Base-by-base conservation (phyloP, 305 asterid genomes). In the Fraxinus platypoda region DNA sequence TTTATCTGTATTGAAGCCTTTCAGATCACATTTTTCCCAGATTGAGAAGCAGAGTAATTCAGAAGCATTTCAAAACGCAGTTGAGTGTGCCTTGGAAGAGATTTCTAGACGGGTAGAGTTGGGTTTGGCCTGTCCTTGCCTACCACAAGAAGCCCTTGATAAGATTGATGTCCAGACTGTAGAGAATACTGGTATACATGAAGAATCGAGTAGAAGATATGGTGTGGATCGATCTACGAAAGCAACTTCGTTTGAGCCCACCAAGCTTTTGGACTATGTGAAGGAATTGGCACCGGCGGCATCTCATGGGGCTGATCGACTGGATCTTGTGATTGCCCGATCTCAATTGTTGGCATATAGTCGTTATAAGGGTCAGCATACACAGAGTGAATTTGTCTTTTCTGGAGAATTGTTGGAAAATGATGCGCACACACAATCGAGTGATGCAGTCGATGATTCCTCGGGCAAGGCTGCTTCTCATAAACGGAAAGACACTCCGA, bases 121-220 rank as follows among this genome's bases (percentile, higher is more conserved):
- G 77, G 98, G 99, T 41, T 81, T 97, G 85, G 82, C 96, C 0
- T 97, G 99, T 80, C 90, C 94, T 83, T 97, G 99, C 83, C 83
- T 81, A 23, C 91, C 94, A 0, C 84, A 86, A 83, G 91, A 92
- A 68, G 92, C 79, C 11, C 83, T 77, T 84, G 85, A 85, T 11
- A 86, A 80, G 82, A 90, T 94, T 25, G 92, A 92, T 83, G 78
- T 86, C 81, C 98, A 97, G 89, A 80, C 83, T 77, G 90, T 97
- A 30, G 97, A 93, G 83, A 97, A 94, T 77, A 79, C 95, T 23
- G 99, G 99, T 75, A 92, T 97, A 83, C 87, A 90, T 38, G 93
- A 93, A 85, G 97, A 92, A 84, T 94, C 98, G 2, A 91, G 92
- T 83, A 88, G 49, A 78, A 93, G 95, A 85, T 84, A 74, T 19